phyloP scores from a whole-genome alignment of 1,139 yeast genomes.

The Candida smagusa region DNA sequence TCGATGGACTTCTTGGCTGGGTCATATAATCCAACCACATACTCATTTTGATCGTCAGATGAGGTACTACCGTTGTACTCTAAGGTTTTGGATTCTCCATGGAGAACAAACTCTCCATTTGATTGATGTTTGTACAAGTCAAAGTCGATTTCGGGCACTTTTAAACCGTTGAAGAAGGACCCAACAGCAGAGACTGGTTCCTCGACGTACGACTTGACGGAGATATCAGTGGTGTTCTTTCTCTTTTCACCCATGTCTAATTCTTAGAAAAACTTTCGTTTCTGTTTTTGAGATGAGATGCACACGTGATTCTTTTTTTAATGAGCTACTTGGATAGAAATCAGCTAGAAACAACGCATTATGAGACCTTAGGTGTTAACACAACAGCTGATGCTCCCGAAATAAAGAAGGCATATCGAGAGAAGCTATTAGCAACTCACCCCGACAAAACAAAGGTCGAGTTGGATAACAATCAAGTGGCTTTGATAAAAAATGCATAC shows the following conservation, averaged over 20 bases:
- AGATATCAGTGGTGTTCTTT: conserved; percentile 24
- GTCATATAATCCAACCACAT: conserved; percentile 70
- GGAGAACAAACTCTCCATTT: conserved; percentile 48
- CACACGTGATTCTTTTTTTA: background rate
- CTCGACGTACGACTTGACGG: conserved; percentile 27
- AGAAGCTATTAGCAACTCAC: conserved; percentile 57
- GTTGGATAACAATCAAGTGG: conserved; percentile 19
- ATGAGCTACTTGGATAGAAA: background rate
- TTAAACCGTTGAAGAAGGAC: conserved; percentile 72
- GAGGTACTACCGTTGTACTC: conserved; percentile 66
- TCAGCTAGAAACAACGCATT: conserved; percentile 22
- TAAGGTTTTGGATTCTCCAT: conserved; percentile 73
- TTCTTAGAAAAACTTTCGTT: background rate
- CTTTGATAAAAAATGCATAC: conserved; percentile 60
- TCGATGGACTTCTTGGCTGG: conserved; percentile 57
- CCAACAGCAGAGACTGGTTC: conserved; percentile 45
- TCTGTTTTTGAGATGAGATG: background rate
- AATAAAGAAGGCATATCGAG: conserved; percentile 61
- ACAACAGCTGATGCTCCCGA: conserved; percentile 34
- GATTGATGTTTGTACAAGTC: conserved; percentile 57
- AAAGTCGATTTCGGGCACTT: conserved; percentile 59
- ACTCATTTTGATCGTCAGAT: conserved; percentile 40
- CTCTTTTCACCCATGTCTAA: conserved; percentile 10
- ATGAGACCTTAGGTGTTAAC: conserved; percentile 52
- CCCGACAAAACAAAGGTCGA: conserved; percentile 59